phyloP scores from a whole-genome alignment of 805 yeast species.

The Yarrowia osloensis region DNA sequence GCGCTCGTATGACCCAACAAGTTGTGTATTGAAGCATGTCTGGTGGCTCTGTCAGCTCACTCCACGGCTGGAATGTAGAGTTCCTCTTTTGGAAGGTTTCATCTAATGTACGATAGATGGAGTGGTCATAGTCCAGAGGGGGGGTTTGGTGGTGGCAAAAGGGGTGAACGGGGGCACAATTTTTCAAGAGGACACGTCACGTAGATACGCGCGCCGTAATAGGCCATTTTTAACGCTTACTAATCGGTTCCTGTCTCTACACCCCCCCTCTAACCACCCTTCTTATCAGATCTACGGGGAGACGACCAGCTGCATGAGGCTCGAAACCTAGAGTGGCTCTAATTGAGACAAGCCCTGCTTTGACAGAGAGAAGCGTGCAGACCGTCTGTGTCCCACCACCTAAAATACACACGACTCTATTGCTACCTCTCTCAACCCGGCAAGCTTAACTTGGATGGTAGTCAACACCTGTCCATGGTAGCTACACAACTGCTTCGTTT shows the following conservation, averaged over 20 bases:
- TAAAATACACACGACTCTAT: neutral
- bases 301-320: neutral
- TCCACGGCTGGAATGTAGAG: constrained; percentile 1
- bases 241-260: no score
- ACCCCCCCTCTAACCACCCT: no score
- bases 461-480: neutral
- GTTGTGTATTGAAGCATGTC: no score
- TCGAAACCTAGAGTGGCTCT: neutral
- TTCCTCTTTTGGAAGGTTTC: constrained; percentile 1
- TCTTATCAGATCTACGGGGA: neutral
- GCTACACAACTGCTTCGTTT: constrained; percentile 28
- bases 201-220: no score
- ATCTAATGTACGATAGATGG: neutral
- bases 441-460: neutral
- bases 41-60: no score
- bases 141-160: neutral
- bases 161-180: no score
- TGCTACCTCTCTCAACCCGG: no score
- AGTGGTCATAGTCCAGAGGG: neutral
- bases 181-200: no score
- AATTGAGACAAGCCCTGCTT: neutral
- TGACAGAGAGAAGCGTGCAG: no score
- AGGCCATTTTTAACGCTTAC: no score
- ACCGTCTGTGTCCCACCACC: neutral
- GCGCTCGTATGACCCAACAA: no score